Conservation (phyloP, 768 basidiomycete genomes). For the Boletus pseudopeckii region DNA sequence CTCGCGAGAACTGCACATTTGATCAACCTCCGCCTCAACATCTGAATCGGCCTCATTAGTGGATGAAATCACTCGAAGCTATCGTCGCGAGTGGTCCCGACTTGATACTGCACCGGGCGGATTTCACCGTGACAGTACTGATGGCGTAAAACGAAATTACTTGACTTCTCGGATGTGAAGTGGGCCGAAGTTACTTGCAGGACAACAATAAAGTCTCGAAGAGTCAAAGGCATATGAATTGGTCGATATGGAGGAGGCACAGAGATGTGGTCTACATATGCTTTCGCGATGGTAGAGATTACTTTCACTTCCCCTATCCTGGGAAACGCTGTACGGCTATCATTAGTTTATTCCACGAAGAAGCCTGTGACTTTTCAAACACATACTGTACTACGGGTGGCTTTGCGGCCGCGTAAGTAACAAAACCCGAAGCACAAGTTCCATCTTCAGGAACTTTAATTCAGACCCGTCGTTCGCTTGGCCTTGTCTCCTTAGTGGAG, state of each 20-base stretch:
- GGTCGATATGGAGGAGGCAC: neutral
- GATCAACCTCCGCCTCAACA: neutral
- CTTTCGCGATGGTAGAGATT: too few relatives aligned
- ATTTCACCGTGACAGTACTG: too few relatives aligned
- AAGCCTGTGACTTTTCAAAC: too few relatives aligned
- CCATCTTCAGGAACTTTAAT: neutral
- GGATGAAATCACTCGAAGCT: neutral
- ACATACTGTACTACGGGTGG: too few relatives aligned
- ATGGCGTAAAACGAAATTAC: too few relatives aligned
- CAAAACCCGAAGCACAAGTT: neutral
- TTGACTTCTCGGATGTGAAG: neutral
- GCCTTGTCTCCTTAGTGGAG: neutral
- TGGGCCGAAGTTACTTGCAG: neutral
- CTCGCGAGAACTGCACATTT: neutral
- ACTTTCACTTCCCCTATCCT: too few relatives aligned
- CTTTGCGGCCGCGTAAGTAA: neutral
- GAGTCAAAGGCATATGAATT: neutral
- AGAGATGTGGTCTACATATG: neutral
- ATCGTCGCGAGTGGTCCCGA: neutral
- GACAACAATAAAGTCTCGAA: neutral
- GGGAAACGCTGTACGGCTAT: too few relatives aligned
- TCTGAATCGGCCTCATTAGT: neutral
- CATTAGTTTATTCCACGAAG: too few relatives aligned
- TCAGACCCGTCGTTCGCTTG: neutral
- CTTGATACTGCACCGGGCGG: too few relatives aligned